Base-by-base conservation (phyloP, 2,329 filamentous ascomycete species). In the Fusarium odoratissimum region DNA sequence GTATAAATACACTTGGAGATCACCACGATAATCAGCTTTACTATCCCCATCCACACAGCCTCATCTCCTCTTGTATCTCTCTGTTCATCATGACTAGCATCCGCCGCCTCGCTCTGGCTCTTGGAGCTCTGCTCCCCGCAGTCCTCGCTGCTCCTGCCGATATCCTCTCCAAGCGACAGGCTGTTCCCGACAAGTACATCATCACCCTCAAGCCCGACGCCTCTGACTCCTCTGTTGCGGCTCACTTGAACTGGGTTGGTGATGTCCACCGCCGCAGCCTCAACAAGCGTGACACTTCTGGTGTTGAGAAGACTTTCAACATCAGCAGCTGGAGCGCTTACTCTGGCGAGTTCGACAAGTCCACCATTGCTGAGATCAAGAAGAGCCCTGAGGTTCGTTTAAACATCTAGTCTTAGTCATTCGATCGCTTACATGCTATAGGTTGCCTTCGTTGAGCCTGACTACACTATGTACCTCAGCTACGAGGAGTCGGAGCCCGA, bases 171-270 rank as follows among this genome's bases (percentile, higher is more conserved):
- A 72, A 72, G 49, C 56, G 62, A 28, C 41, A 69, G 42, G 64
- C 59, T 41, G 44, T 56, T 3, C 70, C 74, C n/a, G 66, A 73
- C 67, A 79, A 77, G 64, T 91, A 89, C 80, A 90, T 91, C 73
- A 85, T 91, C 45, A 89, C 90, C 57, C 90, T 90, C 81, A 88
- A 90, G 79, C 82, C 81, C 57, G 84, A 84, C 62, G 83, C 83
- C 69, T 80, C 79, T 41, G 80, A 83, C 28, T 81, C 81, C 21
- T 82, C 81, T 42, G 83, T 90, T 72, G 79, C 83, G 30, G 80
- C 83, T 52, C 86, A 90, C 76, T 79, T 88, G 73, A 77, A 80
- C 52, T 85, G 83, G 72, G 83, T 90, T 67, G 83, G 82, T 44
- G 82, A 85, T 49, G 79, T 91, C 56, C 83, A 86, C 76, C 87